Evolutionary conservation across 106 monocot species (phyloP), one percentile per base, ranked within the genome.

Genomic region (Acorus calamus): DNA sequence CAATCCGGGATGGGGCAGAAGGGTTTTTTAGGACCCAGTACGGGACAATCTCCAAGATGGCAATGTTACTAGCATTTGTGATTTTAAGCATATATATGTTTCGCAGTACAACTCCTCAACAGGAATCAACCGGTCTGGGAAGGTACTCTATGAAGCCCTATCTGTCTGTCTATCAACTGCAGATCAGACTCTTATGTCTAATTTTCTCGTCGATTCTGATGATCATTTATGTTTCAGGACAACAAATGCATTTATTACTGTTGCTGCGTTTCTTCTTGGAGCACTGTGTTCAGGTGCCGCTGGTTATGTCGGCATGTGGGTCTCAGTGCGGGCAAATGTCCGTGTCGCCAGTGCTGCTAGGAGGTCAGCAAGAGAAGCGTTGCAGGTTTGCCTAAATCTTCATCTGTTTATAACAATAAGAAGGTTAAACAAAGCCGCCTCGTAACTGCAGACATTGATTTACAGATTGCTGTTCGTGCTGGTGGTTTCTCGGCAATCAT

Each of bases 231-330:
- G 46, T 56, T 66, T 53, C 73, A 99, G 98, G 81, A 52, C 79
- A 56, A 67, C 86, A 62, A 79, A 83, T 66, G 98, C 98, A 67
- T 86, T 63, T 74, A 81, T 99, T 67, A 99, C 98, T 4, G 88
- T 88, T 67, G 92, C 83, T 63, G 78, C 98, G 59, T 99, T 99
- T 85, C 85, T 99, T 55, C 72, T 99, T 57, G 98, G 98, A 50
- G 98, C 98, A 10, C 3, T 99, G 50, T 99, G 92, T 74, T 99
- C 98, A 53, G 98, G 92, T 56, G 68, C 83, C 59, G 98, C 98
- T 68, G 98, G 98, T 47, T 99, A 88, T 83, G 88, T 92, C 77
- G 98, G 98, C 44, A 99, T 99, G 98, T 99, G 92, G 98, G 92
- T 99, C 14, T 99, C 98, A 49, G 98, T 99, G 42, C 92, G 92